A percentile compares a stretch with the other conserved stretches of the same genome.
These are phyloP conservation scores for Tricholoma hemisulphureum DNA, from an alignment of 768 basidiomycete genomes.

Conservation along the genomic window DNA sequence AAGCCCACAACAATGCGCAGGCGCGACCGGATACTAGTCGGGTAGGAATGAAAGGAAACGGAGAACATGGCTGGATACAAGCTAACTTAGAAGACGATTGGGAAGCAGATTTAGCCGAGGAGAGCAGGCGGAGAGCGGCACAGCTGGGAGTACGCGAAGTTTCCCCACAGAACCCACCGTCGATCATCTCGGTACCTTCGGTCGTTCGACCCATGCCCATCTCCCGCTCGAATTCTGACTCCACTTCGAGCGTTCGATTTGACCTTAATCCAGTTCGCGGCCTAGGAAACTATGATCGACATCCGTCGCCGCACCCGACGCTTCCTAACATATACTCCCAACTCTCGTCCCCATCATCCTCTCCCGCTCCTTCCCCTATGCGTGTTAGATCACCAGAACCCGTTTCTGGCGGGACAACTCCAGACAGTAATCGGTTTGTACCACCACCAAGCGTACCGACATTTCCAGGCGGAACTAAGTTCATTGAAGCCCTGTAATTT, in stretches of 20 bases:
- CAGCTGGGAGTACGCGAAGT: conserved; percentile 1
- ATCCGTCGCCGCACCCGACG: conserved; percentile 20
- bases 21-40: conserved; percentile 2
- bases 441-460: conserved; percentile 30
- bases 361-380: conserved; percentile 24
- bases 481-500: conserved; percentile 41
- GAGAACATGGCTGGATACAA: conserved; percentile 49
- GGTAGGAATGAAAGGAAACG: conserved; percentile 19
- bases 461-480: conserved; percentile 47
- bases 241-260: conserved; percentile 27
- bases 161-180: conserved; percentile 5
- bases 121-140: neutral
- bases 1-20: neutral
- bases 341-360: conserved; percentile 30
- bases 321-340: conserved; percentile 29
- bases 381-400: conserved; percentile 19
- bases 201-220: conserved; percentile 14
- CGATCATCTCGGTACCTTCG: conserved; percentile 1
- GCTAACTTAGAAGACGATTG: conserved; percentile 50
- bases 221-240: conserved; percentile 26
- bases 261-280: conserved; percentile 25
- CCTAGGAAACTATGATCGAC: conserved; percentile 21
- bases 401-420: conserved; percentile 6
- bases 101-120: conserved; percentile 30
- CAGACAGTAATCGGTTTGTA: conserved; percentile 10